These are phyloP conservation scores for Pseudonectria foliicola DNA, from an alignment of 2,329 filamentous ascomycete genomes.

Conservation along the genomic window DNA sequence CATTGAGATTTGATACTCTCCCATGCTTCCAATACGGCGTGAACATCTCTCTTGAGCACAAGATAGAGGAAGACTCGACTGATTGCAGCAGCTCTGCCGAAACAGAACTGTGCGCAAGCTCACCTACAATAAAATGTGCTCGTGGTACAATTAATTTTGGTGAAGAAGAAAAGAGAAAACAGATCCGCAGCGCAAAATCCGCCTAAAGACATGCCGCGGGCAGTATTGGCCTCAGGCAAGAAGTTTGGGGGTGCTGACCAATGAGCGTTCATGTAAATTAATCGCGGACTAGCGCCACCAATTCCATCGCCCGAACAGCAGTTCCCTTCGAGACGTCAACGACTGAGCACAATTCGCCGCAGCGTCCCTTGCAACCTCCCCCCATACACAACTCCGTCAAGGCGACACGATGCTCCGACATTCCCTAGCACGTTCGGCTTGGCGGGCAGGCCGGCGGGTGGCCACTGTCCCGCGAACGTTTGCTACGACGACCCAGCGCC, in stretches of 20 bases:
- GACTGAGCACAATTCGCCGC: slow-evolving; percentile 32
- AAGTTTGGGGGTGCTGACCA: slow-evolving; percentile 22
- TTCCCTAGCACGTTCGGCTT: slow-evolving; percentile 60
- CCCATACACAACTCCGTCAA: slow-evolving; percentile 40
- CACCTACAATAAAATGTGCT: slow-evolving; percentile 67
- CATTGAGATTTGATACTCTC: slow-evolving; percentile 52
- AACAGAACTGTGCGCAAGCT: slow-evolving; percentile 45
- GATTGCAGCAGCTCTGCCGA: slow-evolving; percentile 32
- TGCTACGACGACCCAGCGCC: slow-evolving; percentile 68
- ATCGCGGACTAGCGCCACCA: slow-evolving; percentile 35
- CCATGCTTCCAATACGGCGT: slow-evolving; percentile 68
- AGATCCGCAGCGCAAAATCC: slow-evolving; percentile 13
- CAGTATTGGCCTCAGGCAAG: slow-evolving; percentile 32
- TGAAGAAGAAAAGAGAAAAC: slow-evolving; percentile 31
- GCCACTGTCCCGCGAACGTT: slow-evolving; percentile 67
- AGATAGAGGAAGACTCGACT: slow-evolving; percentile 66
- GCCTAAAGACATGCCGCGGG: slow-evolving; percentile 7
- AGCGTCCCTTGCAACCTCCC: slow-evolving; percentile 31
- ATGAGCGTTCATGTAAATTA: slow-evolving; percentile 39
- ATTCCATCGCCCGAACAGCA: slow-evolving; percentile 32
- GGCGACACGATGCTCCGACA: slow-evolving; percentile 63
- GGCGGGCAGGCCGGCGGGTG: slow-evolving; percentile 54
- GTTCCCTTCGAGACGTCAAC: slow-evolving; percentile 33
- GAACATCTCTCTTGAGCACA: slow-evolving; percentile 55
- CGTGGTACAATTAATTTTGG: slow-evolving; percentile 55